Evolutionary conservation across 106 monocot genomes (phyloP).

Genomic region (Hemerocallis citrina): DNA sequence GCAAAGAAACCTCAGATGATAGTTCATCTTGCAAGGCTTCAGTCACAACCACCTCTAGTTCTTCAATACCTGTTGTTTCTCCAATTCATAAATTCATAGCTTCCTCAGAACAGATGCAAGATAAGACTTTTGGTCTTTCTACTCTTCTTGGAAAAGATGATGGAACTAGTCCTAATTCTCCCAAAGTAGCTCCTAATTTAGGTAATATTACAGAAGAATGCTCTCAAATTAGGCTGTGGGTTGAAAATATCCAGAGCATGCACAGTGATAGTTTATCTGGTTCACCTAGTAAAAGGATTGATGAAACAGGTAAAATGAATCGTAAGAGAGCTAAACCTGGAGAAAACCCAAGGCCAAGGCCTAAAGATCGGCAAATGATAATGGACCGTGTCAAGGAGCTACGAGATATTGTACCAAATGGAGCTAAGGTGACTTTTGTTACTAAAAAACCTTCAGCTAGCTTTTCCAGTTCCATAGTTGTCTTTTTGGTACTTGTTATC

Average conservation of each 20-base stretch:
- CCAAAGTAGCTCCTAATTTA: constrained; percentile 25
- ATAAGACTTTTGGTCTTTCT: constrained; percentile 2
- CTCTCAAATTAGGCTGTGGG: constrained; percentile 59
- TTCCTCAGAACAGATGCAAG: constrained; percentile 18
- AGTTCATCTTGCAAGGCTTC: constrained; percentile 30
- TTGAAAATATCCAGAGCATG: constrained; percentile 40
- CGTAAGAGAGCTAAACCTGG: constrained; percentile 68
- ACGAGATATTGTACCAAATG: constrained; percentile 91
- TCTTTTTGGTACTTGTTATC: background rate
- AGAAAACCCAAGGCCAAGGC: constrained; percentile 70
- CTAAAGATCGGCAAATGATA: constrained; percentile 92
- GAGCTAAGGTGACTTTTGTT: constrained; percentile 53
- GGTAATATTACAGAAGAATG: constrained; percentile 26
- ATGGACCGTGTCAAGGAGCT: constrained; percentile 91
- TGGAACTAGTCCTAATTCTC: constrained; percentile 11
- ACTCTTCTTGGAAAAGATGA: constrained; percentile 22
- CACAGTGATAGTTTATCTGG: constrained; percentile 27
- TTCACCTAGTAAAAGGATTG: constrained; percentile 30
- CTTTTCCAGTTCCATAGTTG: background rate
- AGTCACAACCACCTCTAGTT: constrained; percentile 15
- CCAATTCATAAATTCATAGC: constrained; percentile 1
- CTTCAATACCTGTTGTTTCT: constrained; percentile 8
- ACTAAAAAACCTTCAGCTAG: background rate
- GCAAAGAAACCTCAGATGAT: constrained; percentile 39
- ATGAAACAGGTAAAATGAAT: constrained; percentile 47